Conservation (phyloP, 1,139 yeast genomes). For the Yamadazyma jaroonii region DNA sequence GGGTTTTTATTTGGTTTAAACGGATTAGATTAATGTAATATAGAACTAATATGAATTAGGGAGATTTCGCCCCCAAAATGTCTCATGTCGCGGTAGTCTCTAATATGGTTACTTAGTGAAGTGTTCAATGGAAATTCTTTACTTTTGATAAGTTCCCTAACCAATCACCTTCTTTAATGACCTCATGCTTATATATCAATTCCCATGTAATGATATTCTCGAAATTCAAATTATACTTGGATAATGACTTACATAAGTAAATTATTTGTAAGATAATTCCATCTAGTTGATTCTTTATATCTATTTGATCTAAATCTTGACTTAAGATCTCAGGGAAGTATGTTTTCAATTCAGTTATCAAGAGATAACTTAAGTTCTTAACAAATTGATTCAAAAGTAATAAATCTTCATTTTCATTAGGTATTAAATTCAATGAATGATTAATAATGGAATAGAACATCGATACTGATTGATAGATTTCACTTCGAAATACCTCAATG, state of each 20-base stretch:
- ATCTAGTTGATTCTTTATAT: constrained; percentile 47
- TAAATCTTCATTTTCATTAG: constrained; percentile 21
- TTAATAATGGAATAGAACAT: constrained; percentile 64
- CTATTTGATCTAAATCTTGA: constrained; percentile 16
- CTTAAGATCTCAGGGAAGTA: constrained; percentile 24
- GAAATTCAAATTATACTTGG: constrained; percentile 69
- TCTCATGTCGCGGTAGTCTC: no score
- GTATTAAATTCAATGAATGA: constrained; percentile 13
- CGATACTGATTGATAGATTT: constrained; percentile 68
- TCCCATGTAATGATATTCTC: constrained; percentile 44
- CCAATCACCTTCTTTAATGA: constrained; percentile 38
- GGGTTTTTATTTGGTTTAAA: constrained; percentile 68
- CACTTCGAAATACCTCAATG: constrained; percentile 82
- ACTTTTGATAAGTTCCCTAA: constrained; percentile 33
- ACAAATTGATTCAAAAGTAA: constrained; percentile 33
- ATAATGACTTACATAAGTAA: constrained; percentile 73
- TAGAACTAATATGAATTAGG: no score
- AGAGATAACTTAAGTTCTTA: constrained; percentile 26
- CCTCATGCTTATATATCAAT: constrained; percentile 22
- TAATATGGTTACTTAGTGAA: constrained; percentile 14
- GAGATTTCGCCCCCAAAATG: no score
- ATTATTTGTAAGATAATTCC: constrained; percentile 70
- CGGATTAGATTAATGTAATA: not conserved
- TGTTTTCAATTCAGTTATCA: constrained; percentile 25
- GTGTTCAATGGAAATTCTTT: constrained; percentile 27